Conservation (phyloP, 2,329 filamentous ascomycete genomes). For the Fusarium burgessii region DNA sequence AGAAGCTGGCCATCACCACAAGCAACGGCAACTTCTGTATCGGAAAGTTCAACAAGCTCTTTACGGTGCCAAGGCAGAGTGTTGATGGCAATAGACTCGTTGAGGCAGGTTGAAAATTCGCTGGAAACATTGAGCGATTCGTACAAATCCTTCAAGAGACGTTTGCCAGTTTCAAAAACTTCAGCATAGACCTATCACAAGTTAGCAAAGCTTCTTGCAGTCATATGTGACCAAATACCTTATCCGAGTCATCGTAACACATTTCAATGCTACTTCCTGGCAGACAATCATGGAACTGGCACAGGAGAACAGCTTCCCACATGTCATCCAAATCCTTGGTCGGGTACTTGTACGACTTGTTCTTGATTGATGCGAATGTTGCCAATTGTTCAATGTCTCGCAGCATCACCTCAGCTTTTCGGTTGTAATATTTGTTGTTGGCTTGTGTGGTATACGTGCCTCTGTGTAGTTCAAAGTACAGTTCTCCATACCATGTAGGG, state of each 20-base stretch:
- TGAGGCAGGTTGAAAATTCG: conserved; percentile 54
- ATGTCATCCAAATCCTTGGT: conserved; percentile 94
- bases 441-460: conserved; percentile 98
- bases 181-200: conserved; percentile 76
- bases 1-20: conserved; percentile 67
- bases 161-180: conserved; percentile 81
- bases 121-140: conserved; percentile 72
- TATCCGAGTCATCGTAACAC: conserved; percentile 96
- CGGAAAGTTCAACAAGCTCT: conserved; percentile 76
- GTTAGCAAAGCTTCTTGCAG: conserved; percentile 8
- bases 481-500: conserved; percentile 96
- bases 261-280: conserved; percentile 96
- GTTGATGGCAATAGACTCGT: conserved; percentile 76
- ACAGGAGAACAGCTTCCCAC: conserved; percentile 93
- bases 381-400: conserved; percentile 90
- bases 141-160: conserved; percentile 77
- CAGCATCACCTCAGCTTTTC: conserved; percentile 84
- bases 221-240: conserved; percentile 58
- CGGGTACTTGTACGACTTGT: conserved; percentile 84
- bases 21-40: conserved; percentile 64
- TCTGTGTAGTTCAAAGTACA: conserved; percentile 97
- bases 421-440: conserved; percentile 96
- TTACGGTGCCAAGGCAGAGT: conserved; percentile 87
- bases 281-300: conserved; percentile 97
- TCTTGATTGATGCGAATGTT: conserved; percentile 82